Evolutionary conservation across 495 filamentous ascomycete species (phyloP).

Genomic region (Tuber aestivum): DNA sequence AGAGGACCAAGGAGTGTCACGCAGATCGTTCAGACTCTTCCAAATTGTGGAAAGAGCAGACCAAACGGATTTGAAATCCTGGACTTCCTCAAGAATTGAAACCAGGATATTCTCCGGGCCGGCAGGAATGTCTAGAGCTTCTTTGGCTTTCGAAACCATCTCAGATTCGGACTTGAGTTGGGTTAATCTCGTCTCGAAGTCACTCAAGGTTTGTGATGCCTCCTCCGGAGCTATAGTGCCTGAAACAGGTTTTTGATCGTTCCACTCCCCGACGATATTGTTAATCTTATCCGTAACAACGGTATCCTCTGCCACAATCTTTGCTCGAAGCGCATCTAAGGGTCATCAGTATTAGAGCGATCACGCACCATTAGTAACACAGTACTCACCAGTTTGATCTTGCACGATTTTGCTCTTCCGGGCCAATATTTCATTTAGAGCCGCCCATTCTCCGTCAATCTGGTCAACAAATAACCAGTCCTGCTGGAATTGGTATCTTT

Average conservation of each 20-base stretch:
- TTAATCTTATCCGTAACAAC: slow-evolving; percentile 78
- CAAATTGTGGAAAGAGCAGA: slow-evolving; percentile 89
- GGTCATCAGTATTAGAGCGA: background rate
- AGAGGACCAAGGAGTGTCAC: slow-evolving; percentile 85
- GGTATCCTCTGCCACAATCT: slow-evolving; percentile 89
- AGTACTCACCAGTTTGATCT: slow-evolving; percentile 63
- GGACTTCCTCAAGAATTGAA: slow-evolving; percentile 86
- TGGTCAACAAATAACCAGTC: slow-evolving; percentile 95
- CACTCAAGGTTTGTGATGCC: slow-evolving; percentile 68
- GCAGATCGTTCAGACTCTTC: slow-evolving; percentile 90
- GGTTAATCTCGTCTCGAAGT: slow-evolving; percentile 76
- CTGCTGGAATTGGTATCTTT: slow-evolving; percentile 83
- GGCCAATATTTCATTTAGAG: slow-evolving; percentile 77
- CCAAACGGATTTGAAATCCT: slow-evolving; percentile 99
- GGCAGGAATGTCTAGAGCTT: slow-evolving; percentile 83
- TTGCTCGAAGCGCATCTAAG: slow-evolving; percentile 78
- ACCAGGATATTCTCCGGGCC: slow-evolving; percentile 69
- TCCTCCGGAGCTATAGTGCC: slow-evolving; percentile 84
- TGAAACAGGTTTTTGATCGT: slow-evolving; percentile 91
- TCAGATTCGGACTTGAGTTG: slow-evolving; percentile 76
- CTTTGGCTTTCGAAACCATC: slow-evolving; percentile 93
- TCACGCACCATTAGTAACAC: background rate
- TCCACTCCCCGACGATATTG: slow-evolving; percentile 79
- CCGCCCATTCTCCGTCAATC: slow-evolving; percentile 86
- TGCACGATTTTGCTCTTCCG: slow-evolving; percentile 89